Evolutionary conservation across 805 yeast genomes (phyloP).

Genomic region (Sugiyamaella qingdaonensis): DNA sequence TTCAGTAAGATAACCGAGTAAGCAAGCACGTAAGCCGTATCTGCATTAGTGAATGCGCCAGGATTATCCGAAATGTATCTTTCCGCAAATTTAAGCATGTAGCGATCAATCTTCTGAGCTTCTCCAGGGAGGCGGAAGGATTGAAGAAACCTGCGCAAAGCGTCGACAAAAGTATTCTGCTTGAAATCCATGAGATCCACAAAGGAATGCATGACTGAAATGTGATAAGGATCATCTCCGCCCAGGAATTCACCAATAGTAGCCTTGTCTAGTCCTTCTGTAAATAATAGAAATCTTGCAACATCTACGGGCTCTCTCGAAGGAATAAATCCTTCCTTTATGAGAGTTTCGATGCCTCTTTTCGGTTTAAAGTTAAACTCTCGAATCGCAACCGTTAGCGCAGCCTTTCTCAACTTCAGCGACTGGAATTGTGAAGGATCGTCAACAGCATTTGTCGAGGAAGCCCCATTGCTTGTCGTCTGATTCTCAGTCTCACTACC

Average conservation of each 20-base stretch:
- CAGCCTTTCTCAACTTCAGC: slow-evolving; percentile 77
- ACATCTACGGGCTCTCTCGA: slow-evolving; percentile 60
- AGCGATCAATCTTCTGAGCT: slow-evolving; percentile 95
- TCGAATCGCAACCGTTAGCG: slow-evolving; percentile 68
- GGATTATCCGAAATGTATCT: slow-evolving; percentile 87
- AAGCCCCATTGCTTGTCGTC: background rate
- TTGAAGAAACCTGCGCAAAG: slow-evolving; percentile 80
- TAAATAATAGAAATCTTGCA: slow-evolving; percentile 65
- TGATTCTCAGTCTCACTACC: slow-evolving; percentile 3
- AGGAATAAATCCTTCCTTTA: slow-evolving; percentile 59
- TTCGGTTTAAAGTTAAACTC: slow-evolving; percentile 83
- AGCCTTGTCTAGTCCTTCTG: slow-evolving; percentile 75
- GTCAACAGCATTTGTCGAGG: slow-evolving; percentile 37
- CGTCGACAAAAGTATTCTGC: slow-evolving; percentile 68
- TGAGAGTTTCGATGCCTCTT: slow-evolving; percentile 63
- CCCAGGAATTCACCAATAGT: slow-evolving; percentile 90
- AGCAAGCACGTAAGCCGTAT: slow-evolving; percentile 86
- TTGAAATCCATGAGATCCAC: slow-evolving; percentile 82
- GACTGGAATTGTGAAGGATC: slow-evolving; percentile 83
- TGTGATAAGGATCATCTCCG: slow-evolving; percentile 73
- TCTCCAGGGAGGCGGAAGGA: slow-evolving; percentile 95
- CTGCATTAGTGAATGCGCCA: slow-evolving; percentile 82
- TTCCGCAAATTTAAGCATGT: slow-evolving; percentile 95
- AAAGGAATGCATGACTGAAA: slow-evolving; percentile 87
- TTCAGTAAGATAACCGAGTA: slow-evolving; percentile 90